phyloP scores from a whole-genome alignment of 345 rosid genomes.

The Rhodamnia argentea region DNA sequence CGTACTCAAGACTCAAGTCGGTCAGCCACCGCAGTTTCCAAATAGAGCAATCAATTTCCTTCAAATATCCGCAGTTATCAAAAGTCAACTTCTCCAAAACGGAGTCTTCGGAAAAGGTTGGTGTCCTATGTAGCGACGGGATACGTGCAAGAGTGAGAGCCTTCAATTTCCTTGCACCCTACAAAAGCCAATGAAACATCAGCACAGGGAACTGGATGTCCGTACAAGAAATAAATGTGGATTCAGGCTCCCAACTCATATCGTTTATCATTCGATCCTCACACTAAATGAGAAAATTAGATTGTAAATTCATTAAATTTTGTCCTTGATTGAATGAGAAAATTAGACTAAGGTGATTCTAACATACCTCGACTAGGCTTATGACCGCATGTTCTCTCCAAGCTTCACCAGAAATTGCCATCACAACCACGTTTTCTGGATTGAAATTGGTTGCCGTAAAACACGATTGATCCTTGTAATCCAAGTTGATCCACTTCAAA shows the following conservation, averaged over 20 bases:
- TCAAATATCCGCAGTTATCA: accelerated
- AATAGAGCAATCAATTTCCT: not conserved
- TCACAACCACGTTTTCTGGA: not conserved
- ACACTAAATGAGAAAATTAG: not conserved
- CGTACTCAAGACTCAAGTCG: not conserved
- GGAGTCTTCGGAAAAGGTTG: not conserved
- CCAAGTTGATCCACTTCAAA: not conserved
- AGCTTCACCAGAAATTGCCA: not conserved
- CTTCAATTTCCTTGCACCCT: not conserved
- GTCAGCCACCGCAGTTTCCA: not conserved
- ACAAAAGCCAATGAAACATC: not conserved
- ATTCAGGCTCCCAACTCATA: not conserved
- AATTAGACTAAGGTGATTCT: not conserved
- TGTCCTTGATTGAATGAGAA: not conserved
- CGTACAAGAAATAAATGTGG: too few species aligned
- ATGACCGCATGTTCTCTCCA: not conserved
- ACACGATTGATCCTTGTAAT: not conserved
- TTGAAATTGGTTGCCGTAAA: not conserved
- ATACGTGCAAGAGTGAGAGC: not conserved
- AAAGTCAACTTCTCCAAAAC: not conserved
- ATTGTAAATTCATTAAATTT: not conserved
- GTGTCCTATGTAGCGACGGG: not conserved
- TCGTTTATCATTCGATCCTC: not conserved
- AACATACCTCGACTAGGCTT: not conserved
- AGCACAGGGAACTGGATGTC: not conserved